A percentile compares a stretch with the other conserved stretches of the same genome.
Evolutionary conservation across 805 yeast genomes (phyloP).

Genomic region (Cyberlindnera xishuangbannaensis): DNA sequence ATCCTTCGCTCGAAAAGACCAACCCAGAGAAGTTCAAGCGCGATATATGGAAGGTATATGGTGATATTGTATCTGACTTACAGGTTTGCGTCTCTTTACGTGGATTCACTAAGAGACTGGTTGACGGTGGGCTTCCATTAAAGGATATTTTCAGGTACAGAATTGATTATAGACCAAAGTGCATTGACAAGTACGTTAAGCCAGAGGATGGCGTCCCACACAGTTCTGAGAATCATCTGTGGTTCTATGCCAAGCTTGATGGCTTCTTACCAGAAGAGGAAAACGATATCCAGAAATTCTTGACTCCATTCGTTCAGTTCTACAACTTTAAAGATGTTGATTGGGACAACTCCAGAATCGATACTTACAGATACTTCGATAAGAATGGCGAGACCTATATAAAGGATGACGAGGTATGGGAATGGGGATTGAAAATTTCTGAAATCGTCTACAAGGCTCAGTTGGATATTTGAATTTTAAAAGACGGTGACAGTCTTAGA

Average conservation of each 20-base stretch:
- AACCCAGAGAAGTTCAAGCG: conserved; percentile 17
- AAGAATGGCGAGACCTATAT: conserved; percentile 25
- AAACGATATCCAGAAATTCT: conserved; percentile 21
- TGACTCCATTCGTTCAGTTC: conserved; percentile 29
- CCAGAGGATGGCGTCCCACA: conserved; percentile 13
- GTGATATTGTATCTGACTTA: conserved; percentile 33
- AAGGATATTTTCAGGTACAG: conserved; percentile 27
- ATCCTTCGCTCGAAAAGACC: conserved; percentile 9
- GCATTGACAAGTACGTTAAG: conserved; percentile 19
- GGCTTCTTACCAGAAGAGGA: conserved; percentile 27
- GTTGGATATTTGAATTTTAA: conserved; percentile 4
- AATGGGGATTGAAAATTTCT: conserved; percentile 32
- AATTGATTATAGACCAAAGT: conserved; percentile 26
- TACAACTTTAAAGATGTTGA: conserved; percentile 23
- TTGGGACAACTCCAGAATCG: conserved; percentile 13
- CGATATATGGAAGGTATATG: conserved; percentile 24
- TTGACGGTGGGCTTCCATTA: conserved; percentile 23
- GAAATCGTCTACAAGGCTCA: conserved; percentile 26
- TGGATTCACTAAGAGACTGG: conserved; percentile 27
- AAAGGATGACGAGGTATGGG: conserved; percentile 31
- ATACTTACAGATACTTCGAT: conserved; percentile 28
- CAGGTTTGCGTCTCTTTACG: conserved; percentile 34
- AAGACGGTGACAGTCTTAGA: no score
- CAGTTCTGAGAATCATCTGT: conserved; percentile 10
- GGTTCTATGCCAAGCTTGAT: conserved; percentile 16